Conservation (phyloP, 2,329 filamentous ascomycete genomes). For the Trichoderma sp. region DNA sequence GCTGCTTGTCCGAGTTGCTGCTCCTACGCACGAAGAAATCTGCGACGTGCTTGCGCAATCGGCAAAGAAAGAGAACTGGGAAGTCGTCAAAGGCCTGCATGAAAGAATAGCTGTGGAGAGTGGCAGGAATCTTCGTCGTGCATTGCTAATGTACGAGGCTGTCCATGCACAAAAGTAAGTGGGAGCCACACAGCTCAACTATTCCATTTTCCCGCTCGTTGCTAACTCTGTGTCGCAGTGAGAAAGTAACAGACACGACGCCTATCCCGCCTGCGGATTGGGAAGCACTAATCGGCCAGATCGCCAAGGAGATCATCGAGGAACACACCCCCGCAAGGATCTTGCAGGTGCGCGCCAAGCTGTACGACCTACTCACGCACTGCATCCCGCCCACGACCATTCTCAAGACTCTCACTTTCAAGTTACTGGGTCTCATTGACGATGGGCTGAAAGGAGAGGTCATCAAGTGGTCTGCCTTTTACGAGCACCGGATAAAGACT, state of each 20-base stretch:
- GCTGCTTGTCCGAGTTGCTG: conserved; percentile 86
- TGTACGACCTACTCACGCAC: conserved; percentile 97
- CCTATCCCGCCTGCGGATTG: conserved; percentile 94
- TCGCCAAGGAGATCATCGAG: conserved; percentile 90
- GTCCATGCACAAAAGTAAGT: conserved; percentile 94
- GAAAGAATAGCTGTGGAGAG: conserved; percentile 87
- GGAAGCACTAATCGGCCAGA: conserved; percentile 87
- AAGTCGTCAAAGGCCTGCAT: conserved; percentile 74
- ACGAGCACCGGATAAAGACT: conserved; percentile 90
- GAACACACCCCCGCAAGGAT: conserved; percentile 92
- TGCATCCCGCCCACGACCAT: conserved; percentile 96
- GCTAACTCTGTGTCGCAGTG: conserved; percentile 58
- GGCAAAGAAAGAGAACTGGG: conserved; percentile 82
- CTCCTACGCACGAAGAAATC: conserved; percentile 85
- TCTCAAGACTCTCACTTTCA: conserved; percentile 92
- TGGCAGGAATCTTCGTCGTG: conserved; percentile 85
- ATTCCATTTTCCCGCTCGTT: neutral
- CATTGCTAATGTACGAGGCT: conserved; percentile 94
- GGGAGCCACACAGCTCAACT: neutral
- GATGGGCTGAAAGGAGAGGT: conserved; percentile 89
- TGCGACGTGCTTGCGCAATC: conserved; percentile 71
- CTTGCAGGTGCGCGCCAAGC: conserved; percentile 82
- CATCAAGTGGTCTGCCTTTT: conserved; percentile 95
- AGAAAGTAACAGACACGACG: conserved; percentile 85
- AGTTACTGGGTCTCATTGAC: conserved; percentile 84